Evolutionary conservation across 2,329 filamentous ascomycete species (phyloP).

Genomic region (Grosmannia penicillata): DNA sequence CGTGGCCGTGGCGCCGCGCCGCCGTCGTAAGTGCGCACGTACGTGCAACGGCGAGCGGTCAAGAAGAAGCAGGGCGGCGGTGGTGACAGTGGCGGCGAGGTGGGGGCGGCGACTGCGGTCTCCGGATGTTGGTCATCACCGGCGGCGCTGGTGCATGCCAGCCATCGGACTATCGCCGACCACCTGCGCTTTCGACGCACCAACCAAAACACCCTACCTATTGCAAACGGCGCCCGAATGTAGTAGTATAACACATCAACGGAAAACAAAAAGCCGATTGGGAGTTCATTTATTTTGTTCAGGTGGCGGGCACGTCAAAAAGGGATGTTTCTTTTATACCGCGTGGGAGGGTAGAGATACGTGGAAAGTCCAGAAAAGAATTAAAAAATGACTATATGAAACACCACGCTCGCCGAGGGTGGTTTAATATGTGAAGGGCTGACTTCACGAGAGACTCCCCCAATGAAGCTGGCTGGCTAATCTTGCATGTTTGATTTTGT

Average conservation of each 20-base stretch:
- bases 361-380: slow-evolving; percentile 1
- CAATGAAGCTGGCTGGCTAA: too few relatives aligned
- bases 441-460: too few relatives aligned
- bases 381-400: background rate
- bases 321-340: slow-evolving; percentile 6
- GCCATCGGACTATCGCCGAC: too few relatives aligned
- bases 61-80: background rate
- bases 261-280: slow-evolving; percentile 5
- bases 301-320: slow-evolving; percentile 5
- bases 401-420: too few relatives aligned
- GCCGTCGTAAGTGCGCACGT: slow-evolving; percentile 41
- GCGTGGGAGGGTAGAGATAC: slow-evolving; percentile 4
- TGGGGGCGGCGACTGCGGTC: too few relatives aligned
- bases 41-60: background rate
- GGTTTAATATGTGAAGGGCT: too few relatives aligned
- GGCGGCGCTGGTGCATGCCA: too few relatives aligned
- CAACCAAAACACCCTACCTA: slow-evolving; percentile 2
- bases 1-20: slow-evolving; percentile 72
- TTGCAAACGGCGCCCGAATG: slow-evolving; percentile 4
- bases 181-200: too few relatives aligned
- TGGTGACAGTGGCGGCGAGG: background rate
- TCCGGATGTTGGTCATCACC: too few relatives aligned
- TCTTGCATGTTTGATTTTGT: too few relatives aligned
- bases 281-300: slow-evolving; percentile 10
- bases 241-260: slow-evolving; percentile 3